These are phyloP conservation scores for Penicillium sp. DNA, from an alignment of 2,329 filamentous ascomycete species.

Conservation along the genomic window DNA sequence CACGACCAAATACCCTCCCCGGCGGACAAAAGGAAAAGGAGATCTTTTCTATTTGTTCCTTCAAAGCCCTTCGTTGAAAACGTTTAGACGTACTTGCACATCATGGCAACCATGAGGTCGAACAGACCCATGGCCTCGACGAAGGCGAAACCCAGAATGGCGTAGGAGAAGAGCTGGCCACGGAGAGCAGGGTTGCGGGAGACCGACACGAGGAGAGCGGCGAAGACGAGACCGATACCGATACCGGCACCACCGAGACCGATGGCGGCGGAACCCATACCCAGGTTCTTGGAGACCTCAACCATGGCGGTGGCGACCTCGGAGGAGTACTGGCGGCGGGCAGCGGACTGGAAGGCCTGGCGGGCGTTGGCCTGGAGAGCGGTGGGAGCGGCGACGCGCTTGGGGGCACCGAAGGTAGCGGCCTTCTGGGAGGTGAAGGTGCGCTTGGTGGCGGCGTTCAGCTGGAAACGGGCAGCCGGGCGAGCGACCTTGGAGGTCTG, in stretches of 20 bases:
- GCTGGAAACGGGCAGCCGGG: slow-evolving; percentile 63
- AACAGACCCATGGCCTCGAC: slow-evolving; percentile 76
- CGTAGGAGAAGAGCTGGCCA: slow-evolving; percentile 93
- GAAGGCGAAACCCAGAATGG: slow-evolving; percentile 94
- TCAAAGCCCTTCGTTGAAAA: slow-evolving; percentile 10
- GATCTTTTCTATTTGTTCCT: slow-evolving; percentile 9
- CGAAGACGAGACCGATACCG: slow-evolving; percentile 93
- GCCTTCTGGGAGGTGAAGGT: slow-evolving; percentile 52
- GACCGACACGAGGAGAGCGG: slow-evolving; percentile 80
- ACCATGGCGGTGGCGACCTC: slow-evolving; percentile 82
- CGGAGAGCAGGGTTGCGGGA: slow-evolving; percentile 92
- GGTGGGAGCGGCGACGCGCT: slow-evolving; percentile 66
- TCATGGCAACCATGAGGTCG: slow-evolving; percentile 88
- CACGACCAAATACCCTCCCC: slow-evolving; percentile 30
- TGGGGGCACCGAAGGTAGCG: slow-evolving; percentile 63
- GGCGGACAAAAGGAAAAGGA: slow-evolving; percentile 18
- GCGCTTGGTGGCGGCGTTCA: slow-evolving; percentile 66
- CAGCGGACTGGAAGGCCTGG: slow-evolving; percentile 55
- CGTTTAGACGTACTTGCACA: slow-evolving; percentile 73
- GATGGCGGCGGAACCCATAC: slow-evolving; percentile 85
- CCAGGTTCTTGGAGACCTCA: slow-evolving; percentile 85
- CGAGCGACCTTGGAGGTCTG: slow-evolving; percentile 77
- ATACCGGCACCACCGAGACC: slow-evolving; percentile 91
- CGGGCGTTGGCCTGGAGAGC: slow-evolving; percentile 63
- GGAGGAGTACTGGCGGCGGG: slow-evolving; percentile 75